Evolutionary conservation across 139 green algal genomes (phyloP), one percentile per base, ranked within the genome.

Genomic region (Chlamydomonas sphaeroides): DNA sequence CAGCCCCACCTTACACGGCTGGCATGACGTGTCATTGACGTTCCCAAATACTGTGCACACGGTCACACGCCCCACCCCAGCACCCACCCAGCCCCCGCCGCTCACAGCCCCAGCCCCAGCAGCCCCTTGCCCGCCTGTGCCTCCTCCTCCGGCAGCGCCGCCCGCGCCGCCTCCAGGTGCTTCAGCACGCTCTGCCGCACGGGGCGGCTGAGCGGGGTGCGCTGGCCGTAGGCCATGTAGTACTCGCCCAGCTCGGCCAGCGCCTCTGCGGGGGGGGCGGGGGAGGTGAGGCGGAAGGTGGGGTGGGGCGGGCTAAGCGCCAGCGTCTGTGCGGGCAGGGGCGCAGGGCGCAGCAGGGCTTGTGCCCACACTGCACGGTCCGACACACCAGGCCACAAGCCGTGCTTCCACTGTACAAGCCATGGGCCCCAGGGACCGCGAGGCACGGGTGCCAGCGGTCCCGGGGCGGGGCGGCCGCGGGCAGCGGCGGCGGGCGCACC

Each of bases 201-300:
- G 1, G 42, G 32, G 17, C 45, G 32, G 20, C 33, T 74, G 5
- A 83, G 65, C 35, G 33, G 38, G 8, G 76, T 65, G 32, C 76
- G 76, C 76, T 73, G 62, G 36, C 76, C 76, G 76, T 83, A 66
- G 30, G 63, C 32, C 51, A 81, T 36, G 56, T 89, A 89, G 41
- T 86, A 92, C 36, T 68, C 26, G 48, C 85, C 78, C 48, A 92
- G 82, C 85, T 92, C 85, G 14, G 49, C 45, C 42, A 92, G 65
- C 5, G 77, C 75, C 35, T 57, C 79, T 86, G 70, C 0, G 35
- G 25, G 51, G 6, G 6, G 65, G 20, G 32, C n/a, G 63, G 3
- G 26, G 7, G 65, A 28, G 32, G 21, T 21, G 36, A 30, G 17
- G 66, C 15, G 30, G 8, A 41, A 59, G 18, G 73, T 23, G 21